These are phyloP conservation scores for Camellia oleifera DNA, from an alignment of 179 eudicot species.

Conservation along the genomic window DNA sequence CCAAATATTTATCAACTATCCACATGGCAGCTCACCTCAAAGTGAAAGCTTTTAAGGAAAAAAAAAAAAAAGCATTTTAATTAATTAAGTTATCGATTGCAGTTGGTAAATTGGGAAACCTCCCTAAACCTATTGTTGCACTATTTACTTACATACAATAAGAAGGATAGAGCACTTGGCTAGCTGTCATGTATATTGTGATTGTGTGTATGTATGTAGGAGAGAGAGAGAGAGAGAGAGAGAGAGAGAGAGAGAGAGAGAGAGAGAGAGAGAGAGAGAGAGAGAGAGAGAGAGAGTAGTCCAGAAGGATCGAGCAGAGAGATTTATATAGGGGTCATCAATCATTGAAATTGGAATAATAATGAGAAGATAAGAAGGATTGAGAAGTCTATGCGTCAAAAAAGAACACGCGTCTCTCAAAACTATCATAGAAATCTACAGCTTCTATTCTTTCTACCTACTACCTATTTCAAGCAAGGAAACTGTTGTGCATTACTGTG, in stretches of 20 bases:
- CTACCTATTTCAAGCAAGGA: neutral
- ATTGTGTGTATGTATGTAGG: neutral
- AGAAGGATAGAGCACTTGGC: neutral
- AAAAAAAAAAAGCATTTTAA: too few relatives aligned
- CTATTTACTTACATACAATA: neutral
- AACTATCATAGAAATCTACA: slow-evolving; percentile 1
- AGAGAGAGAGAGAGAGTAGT: neutral
- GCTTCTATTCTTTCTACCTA: neutral
- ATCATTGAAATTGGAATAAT: neutral
- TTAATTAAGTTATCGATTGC: too few relatives aligned
- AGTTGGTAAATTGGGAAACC: too few relatives aligned
- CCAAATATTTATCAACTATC: too few relatives aligned
- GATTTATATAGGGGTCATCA: neutral
- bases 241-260: neutral
- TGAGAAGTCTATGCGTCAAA: slow-evolving; percentile 1
- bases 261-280: neutral
- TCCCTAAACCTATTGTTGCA: too few relatives aligned
- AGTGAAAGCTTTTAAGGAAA: too few relatives aligned
- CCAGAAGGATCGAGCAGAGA: neutral
- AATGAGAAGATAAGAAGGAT: slow-evolving; percentile 5
- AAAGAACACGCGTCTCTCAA: slow-evolving; percentile 16
- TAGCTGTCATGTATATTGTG: neutral
- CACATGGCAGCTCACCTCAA: too few relatives aligned
- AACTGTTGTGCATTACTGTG: neutral
- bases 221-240: neutral